Base-by-base conservation (phyloP, 495 filamentous ascomycete genomes). In the Daldinia bambusicola region DNA sequence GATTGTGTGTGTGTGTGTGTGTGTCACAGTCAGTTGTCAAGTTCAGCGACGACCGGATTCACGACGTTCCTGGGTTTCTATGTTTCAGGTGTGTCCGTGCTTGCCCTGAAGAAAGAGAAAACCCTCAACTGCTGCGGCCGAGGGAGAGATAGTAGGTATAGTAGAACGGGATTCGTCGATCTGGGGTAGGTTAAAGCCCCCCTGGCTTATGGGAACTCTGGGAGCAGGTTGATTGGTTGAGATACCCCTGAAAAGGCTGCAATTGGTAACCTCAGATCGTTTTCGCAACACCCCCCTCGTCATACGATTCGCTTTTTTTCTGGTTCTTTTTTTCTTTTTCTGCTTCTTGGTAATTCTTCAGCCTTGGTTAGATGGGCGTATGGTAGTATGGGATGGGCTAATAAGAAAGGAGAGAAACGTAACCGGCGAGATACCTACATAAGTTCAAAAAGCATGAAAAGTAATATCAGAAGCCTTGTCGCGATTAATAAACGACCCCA, bases 51-150 rank as follows among this genome's bases (percentile, higher is more conserved):
- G 20, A 40, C 55, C 65, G 70, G 70, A 10, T 50, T 34, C 45
- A 65, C 26, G 32, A 13, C 26, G 30, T 45, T 72, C 55, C 69
- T 48, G 69, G 69, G 52, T 56, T 38, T 68, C 55, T 63, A 32
- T 18, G 70, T 72, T 72, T 72, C 70, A 72, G 65, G 43, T 51
- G 40, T 43, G 70, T 68, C 55, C 60, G 69, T 72, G 70, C 41
- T 16, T 30, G 18, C 36, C 20, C 36, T 38, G 20, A 38, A 26
- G 26, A 3, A 3, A 26, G 26, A 3, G 26, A 26, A 26, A 26
- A 26, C 26, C 26, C 26, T 26, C 26, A 26, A 26, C 26, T 26
- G 26, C 26, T 26, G 26, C 12, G 48, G 38, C 43, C 41, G 40
- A 38, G 7, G 7, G 41, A 18, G 14, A 22, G 18, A 3, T 1